Evolutionary conservation across 345 rosid species (phyloP), one percentile per base, ranked within the genome.

Genomic region (Heritiera littoralis): DNA sequence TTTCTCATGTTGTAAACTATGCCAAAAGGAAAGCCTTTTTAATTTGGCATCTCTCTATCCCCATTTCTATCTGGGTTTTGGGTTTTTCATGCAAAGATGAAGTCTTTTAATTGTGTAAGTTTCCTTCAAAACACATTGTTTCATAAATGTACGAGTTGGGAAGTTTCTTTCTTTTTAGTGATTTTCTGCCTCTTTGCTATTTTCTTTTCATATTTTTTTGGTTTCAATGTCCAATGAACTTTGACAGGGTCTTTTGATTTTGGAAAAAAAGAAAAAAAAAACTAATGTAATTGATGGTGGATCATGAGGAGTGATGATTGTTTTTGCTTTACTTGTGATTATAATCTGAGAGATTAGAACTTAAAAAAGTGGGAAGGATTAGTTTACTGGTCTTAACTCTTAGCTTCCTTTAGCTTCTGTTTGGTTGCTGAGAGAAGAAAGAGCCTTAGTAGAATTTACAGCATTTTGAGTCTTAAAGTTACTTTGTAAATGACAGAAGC

Each of bases 51-150:
- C 65, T 51, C 68, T 45, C 4, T 59, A 8, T 9, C 11, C 9
- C 40, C 66, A 32, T 45, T 60, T 64, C 63, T 69, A 48, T 20
- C 56, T 17, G 43, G 54, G 38, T 66, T 58, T 59, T 14, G 35
- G 58, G 3, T 43, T 61, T 63, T 77, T 66, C 23, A 77, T 61
- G 68, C 52, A 77, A 78, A 67, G 18, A 88, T 88, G 88, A 88
- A 85, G 86, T 9, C 80, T 65, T 61, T 80, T 66, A 73, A 52
- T 51, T 82, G 40, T 75, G 89, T 88, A 83, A 85, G 87, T 55
- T 74, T 79, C 43, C 23, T 77, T 69, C 28, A 20, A 40, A 40
- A 78, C 6, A 64, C 17, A 51, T n/a, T 75, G 45, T n/a, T 7
- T 78, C n/a, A 13, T 0, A 14, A 58, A 4, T 8, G 32, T 45